phyloP scores from a whole-genome alignment of 768 basidiomycete genomes.

The Crassisporium funariophilum region DNA sequence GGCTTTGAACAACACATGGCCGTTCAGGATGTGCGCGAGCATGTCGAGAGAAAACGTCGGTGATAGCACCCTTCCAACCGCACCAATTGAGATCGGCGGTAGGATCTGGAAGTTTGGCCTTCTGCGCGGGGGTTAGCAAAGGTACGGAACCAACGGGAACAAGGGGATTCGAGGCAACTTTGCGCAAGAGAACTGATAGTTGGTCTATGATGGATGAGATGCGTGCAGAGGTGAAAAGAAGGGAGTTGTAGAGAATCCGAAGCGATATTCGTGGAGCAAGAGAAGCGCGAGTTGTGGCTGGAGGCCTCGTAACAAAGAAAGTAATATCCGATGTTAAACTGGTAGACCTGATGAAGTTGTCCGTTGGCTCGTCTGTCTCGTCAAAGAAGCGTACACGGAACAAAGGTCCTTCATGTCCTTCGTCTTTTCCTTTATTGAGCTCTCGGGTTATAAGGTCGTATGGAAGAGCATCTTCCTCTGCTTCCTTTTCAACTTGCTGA shows the following conservation, averaged over 20 bases:
- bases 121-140: conserved; percentile 73
- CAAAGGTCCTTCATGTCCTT: conserved; percentile 61
- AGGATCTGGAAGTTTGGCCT: conserved; percentile 75
- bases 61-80: conserved; percentile 96
- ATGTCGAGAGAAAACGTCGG: conserved; percentile 90
- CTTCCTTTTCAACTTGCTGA: conserved; percentile 81
- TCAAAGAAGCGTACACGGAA: conserved; percentile 98
- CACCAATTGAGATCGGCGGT: conserved; percentile 93
- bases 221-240: conserved; percentile 81
- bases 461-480: conserved; percentile 78
- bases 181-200: conserved; percentile 74
- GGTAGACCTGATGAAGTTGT: conserved; percentile 77
- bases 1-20: conserved; percentile 86
- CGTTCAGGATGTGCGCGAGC: conserved; percentile 77
- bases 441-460: conserved; percentile 76
- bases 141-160: conserved; percentile 78
- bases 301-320: conserved; percentile 79
- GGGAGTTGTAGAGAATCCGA: conserved; percentile 90
- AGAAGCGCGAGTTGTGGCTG: conserved; percentile 65
- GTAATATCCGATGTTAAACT: conserved; percentile 91
- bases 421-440: conserved; percentile 67
- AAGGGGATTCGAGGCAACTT: conserved; percentile 67
- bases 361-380: conserved; percentile 75
- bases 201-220: conserved; percentile 84
- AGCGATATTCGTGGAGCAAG: conserved; percentile 77